Evolutionary conservation across 2,329 filamentous ascomycete species (phyloP), one percentile per base, ranked within the genome.

Genomic region (Stylonectria norvegica): DNA sequence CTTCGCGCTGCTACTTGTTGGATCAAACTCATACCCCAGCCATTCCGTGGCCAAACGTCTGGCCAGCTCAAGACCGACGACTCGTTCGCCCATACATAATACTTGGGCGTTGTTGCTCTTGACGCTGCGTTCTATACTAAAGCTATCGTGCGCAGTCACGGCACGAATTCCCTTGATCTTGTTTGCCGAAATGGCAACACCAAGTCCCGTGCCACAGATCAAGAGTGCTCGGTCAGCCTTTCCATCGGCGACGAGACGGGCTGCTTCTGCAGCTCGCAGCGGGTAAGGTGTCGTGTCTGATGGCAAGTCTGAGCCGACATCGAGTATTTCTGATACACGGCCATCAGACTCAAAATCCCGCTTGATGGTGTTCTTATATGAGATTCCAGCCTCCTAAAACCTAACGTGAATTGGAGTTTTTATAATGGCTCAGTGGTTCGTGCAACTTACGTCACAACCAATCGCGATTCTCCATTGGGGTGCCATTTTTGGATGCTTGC

Each of bases 101-200:
- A 94, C 87, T 67, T 95, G 88, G 3, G 87, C 86, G 61, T 94
- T 83, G 64, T 94, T 94, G 68, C 84, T 89, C 57, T 91, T 67
- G 9, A 94, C 78, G 15, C 85, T 81, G 35, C 87, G 71, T 73
- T 94, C 88, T 5, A 94, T 86, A 40, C 78, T 83, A 71, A 90
- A 95, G 51, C 81, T 83, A 61, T 94, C 89, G 63, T 95, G 89
- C 1, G 89, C 89, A 5, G 88, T 94, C 14, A 94, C 89, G n/a
- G 89, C 89, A 17, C 88, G 74, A 46, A 94, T 80, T 5, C 88
- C 88, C 41, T 81, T 83, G 49, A 94, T 81, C 65, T 94, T 94
- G 74, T 94, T 94, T 51, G 89, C 89, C n/a, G 79, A 71, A 60
- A 94, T 94, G 55, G 89, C 88, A 6, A 95, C 89, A 15, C 89